Percentiles rank a stretch among this genome's conserved stretches.
Conservation (phyloP, 1,284 basidiomycete species). For the Apiotrichum veenhuisii region DNA sequence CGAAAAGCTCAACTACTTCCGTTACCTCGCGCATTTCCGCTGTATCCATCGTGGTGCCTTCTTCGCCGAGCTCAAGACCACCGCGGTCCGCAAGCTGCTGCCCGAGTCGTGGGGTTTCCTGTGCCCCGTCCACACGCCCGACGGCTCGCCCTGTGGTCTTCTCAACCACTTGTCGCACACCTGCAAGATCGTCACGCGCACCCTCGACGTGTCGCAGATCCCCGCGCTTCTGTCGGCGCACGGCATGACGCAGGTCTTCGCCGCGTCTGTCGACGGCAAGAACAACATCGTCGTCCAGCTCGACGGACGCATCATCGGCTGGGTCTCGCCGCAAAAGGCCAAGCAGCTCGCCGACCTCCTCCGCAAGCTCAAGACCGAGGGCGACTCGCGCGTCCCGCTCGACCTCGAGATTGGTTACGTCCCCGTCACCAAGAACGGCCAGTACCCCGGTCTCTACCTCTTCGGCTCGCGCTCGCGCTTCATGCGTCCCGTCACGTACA, state of each 20-base stretch:
- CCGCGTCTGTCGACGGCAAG: slow-evolving; percentile 69
- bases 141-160: slow-evolving; percentile 95
- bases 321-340: slow-evolving; percentile 74
- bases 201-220: slow-evolving; percentile 72
- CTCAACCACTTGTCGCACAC: slow-evolving; percentile 95
- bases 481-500: slow-evolving; percentile 96
- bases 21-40: slow-evolving; percentile 97
- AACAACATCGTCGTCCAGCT: slow-evolving; percentile 85
- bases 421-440: slow-evolving; percentile 83
- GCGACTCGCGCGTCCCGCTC: slow-evolving; percentile 73
- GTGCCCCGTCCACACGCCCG: slow-evolving; percentile 98
- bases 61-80: slow-evolving; percentile 98
- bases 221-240: slow-evolving; percentile 77
- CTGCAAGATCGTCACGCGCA: slow-evolving; percentile 82
- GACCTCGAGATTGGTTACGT: slow-evolving; percentile 96
- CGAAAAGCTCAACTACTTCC: slow-evolving; percentile 98
- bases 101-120: slow-evolving; percentile 99
- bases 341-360: slow-evolving; percentile 76
- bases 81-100: slow-evolving; percentile 91
- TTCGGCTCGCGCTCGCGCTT: slow-evolving; percentile 86
- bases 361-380: slow-evolving; percentile 94
- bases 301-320: slow-evolving; percentile 94
- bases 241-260: slow-evolving; percentile 92
- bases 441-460: slow-evolving; percentile 94
- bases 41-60: slow-evolving; percentile 99